These are phyloP conservation scores for Ophiostoma ulmi DNA, from an alignment of 2,329 filamentous ascomycete species.

Conservation along the genomic window DNA sequence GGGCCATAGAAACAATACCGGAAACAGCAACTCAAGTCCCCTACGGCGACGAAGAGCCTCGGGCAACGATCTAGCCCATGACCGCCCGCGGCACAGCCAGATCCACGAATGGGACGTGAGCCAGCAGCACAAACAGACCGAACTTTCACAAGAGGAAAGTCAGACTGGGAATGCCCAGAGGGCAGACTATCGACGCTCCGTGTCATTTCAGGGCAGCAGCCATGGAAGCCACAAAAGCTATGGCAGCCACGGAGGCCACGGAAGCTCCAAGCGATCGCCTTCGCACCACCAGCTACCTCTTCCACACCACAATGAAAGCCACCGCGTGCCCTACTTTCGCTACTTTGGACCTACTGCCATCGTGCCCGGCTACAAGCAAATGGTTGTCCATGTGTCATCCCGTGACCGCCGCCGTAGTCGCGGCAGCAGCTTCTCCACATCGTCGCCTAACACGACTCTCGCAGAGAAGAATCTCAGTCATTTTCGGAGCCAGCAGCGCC, in stretches of 20 bases:
- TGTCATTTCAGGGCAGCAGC: conserved; percentile 15
- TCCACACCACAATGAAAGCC: conserved; percentile 48
- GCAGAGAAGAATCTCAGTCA: conserved; percentile 27
- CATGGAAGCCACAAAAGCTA: conserved; percentile 24
- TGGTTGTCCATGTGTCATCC: conserved; percentile 66
- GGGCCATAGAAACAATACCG: neutral
- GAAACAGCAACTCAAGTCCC: neutral
- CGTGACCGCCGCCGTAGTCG: conserved; percentile 59
- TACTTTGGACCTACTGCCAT: conserved; percentile 91
- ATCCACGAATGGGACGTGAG: neutral
- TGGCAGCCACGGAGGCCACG: conserved; percentile 1
- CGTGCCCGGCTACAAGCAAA: conserved; percentile 86
- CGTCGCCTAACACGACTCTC: conserved; percentile 43
- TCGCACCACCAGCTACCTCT: neutral
- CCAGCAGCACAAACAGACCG: neutral
- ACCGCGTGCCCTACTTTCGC: conserved; percentile 79
- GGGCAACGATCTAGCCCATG: neutral
- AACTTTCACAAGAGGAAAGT: neutral
- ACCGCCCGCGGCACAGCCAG: neutral
- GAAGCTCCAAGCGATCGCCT: conserved; percentile 16
- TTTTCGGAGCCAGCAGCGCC: conserved; percentile 30
- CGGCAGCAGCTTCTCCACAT: conserved; percentile 51
- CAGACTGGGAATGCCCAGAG: neutral
- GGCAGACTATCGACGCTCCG: conserved; percentile 7
- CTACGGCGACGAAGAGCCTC: neutral